A percentile compares a stretch with the other conserved stretches of the same genome.
These are phyloP conservation scores for Aspergillus eucalypticola DNA, from an alignment of 2,329 filamentous ascomycete genomes.

Conservation along the genomic window DNA sequence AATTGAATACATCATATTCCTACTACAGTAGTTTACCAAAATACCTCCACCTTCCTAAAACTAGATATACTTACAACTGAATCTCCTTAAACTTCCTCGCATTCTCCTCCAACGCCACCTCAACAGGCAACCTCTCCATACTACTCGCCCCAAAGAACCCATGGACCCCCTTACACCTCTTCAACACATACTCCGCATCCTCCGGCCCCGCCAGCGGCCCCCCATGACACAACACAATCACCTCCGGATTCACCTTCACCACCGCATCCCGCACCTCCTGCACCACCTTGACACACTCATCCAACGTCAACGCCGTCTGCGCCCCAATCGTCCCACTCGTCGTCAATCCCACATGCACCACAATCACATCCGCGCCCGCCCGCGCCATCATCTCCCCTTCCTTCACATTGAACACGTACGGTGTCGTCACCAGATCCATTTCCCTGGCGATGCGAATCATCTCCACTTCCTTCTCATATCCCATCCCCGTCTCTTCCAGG, in stretches of 20 bases:
- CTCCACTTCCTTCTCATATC: slow-evolving; percentile 66
- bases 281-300: slow-evolving; percentile 63
- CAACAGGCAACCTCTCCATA: slow-evolving; percentile 69
- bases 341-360: slow-evolving; percentile 69
- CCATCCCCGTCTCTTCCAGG: slow-evolving; percentile 72
- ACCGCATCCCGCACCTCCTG: slow-evolving; percentile 66
- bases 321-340: slow-evolving; percentile 66
- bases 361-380: slow-evolving; percentile 67
- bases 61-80: slow-evolving; percentile 20
- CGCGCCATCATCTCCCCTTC: slow-evolving; percentile 63
- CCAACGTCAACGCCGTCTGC: slow-evolving; percentile 60
- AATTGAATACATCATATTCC: too few relatives aligned
- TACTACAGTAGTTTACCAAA: too few relatives aligned
- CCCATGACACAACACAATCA: slow-evolving; percentile 70
- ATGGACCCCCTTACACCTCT: slow-evolving; percentile 63
- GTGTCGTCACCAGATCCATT: slow-evolving; percentile 65
- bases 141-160: slow-evolving; percentile 70
- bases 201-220: slow-evolving; percentile 66
- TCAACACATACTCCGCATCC: slow-evolving; percentile 65
- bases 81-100: slow-evolving; percentile 56
- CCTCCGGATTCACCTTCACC: slow-evolving; percentile 54
- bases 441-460: slow-evolving; percentile 62
- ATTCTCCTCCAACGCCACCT: slow-evolving; percentile 63
- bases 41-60: too few relatives aligned
- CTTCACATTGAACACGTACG: slow-evolving; percentile 67